Base-by-base conservation (phyloP, 2,329 filamentous ascomycete species). In the Pseudogymnoascus sp. region DNA sequence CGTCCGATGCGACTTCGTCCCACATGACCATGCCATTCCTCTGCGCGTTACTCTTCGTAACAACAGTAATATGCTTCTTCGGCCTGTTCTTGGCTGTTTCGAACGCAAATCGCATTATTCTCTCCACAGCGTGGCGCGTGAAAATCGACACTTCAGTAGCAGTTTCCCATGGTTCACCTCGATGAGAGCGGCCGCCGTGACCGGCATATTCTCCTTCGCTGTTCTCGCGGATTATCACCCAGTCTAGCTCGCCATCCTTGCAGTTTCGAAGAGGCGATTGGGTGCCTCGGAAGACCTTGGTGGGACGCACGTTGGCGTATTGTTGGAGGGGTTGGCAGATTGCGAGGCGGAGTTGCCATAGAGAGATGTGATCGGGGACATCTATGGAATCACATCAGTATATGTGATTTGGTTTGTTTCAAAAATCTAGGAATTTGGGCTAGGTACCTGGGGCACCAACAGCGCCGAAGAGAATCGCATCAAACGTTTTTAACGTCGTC, bases 11-110 rank as follows among this genome's bases (percentile, higher is more conserved):
- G 10, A 88, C 77, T 68, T 86, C 81, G 69, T 88, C 86, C 86
- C 86, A 87, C 67, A 88, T 78, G 0, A 88, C 85, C 83, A 88
- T 86, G 0, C 85, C 85, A 67, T 87, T 85, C 1, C 85, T 76
- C 73, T 87, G 84, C 0, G 85, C 84, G 71, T 88, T 88, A 63
- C 81, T 84, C 75, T 88, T 88, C 1, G 84, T 86, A 16, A 88
- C 85, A 1, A 87, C 79, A 0, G 84, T 87, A 23, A 88, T 71
- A 18, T 80, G 75, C 74, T 85, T 86, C 64, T 79, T 77, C 0
- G 82, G 80, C n/a, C 85, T 75, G 62, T 64, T 61, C 62, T 70
- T 1, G 80, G 85, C 18, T 75, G 81, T 72, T 47, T 86, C 81
- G 67, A 86, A 88, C 0, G 85, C 85, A 67, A 87, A 87, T 1